Base-by-base conservation (phyloP, 2,329 filamentous ascomycete genomes). In the Colletotrichum eremochloae region DNA sequence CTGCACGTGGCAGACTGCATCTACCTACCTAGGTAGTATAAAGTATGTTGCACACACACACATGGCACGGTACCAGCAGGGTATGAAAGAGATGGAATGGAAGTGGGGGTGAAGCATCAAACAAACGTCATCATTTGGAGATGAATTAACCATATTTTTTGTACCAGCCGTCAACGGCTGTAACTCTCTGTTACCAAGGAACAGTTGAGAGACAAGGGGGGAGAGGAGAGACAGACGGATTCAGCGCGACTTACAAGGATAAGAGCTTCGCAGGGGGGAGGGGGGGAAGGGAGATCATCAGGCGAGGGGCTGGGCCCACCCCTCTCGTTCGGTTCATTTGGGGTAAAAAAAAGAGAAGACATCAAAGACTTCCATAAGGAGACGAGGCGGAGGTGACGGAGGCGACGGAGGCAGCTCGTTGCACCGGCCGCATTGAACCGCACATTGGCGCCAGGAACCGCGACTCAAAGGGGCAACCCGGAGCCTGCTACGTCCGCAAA, bases 401-500 rank as follows among this genome's bases (percentile, higher is more conserved):
- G 44, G 44, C 33, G 53, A 50, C 33, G 33, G 33, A 36, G 33
- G 33, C 33, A 36, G 33, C 56, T 62, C 31, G 44, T 50, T 29
- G 46, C 60, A 33, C 46, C 55, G 55, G 42, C 58, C 58, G 44
- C 67, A 38, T 64, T 38, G 15, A 60, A 66, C 48, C 46, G 31
- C 38, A 58, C 44, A 48, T 46, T 56, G 44, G 58, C 36, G 24
- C 40, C 69, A 50, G 46, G 48, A 56, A 70, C 33, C 44, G 40
- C 67, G 67, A 62, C 67, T 75, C 58, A 65, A 77, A 75, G 75
- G 68, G 78, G 77, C 70, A 78, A 77, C 67, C 53, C 78, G 79
- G 79, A 80, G 73, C 63, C 53, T 66, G 71, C 61, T 68, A 62
- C 57, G 68, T 79, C 78, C 78, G 79, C 78, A 78, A 75, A 80